Evolutionary conservation across 805 yeast species (phyloP).

Genomic region (Lipomyces kockii): DNA sequence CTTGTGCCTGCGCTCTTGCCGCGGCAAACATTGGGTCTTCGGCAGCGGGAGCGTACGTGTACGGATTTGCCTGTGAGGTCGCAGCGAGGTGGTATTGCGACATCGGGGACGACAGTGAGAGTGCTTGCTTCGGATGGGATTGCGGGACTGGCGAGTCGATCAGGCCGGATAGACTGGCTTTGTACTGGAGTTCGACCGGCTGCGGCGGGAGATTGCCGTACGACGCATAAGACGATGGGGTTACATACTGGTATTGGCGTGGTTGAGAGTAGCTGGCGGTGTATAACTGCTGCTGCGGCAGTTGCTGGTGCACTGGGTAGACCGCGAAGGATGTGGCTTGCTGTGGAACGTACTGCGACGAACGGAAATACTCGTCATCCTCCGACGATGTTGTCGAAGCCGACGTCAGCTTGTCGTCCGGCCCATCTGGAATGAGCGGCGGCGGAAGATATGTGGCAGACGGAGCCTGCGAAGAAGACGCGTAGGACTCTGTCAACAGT

Average conservation of each 20-base stretch:
- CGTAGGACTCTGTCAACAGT: constrained; percentile 7
- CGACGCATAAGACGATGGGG: constrained; percentile 11
- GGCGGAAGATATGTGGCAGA: constrained; percentile 3
- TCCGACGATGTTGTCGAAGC: background rate
- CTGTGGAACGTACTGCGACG: background rate
- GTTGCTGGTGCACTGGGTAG: background rate
- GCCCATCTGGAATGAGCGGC: background rate
- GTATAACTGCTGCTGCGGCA: background rate
- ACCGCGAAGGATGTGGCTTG: background rate
- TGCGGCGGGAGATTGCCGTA: background rate
- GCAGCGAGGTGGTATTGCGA: background rate
- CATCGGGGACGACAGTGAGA: background rate
- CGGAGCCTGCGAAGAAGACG: background rate
- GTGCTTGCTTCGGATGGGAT: background rate
- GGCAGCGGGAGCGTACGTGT: background rate
- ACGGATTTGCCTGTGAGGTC: background rate
- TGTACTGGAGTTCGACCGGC: constrained; percentile 20
- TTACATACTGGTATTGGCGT: background rate
- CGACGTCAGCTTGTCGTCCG: constrained; percentile 1
- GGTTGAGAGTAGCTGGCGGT: background rate
- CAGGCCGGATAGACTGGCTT: constrained; percentile 18
- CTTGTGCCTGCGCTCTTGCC: constrained; percentile 11
- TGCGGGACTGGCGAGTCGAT: constrained; percentile 12
- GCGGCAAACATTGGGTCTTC: background rate
- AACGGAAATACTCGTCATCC: background rate